Evolutionary conservation across 2,329 filamentous ascomycete species (phyloP), one percentile per base, ranked within the genome.

Genomic region (Fusarium clavum): DNA sequence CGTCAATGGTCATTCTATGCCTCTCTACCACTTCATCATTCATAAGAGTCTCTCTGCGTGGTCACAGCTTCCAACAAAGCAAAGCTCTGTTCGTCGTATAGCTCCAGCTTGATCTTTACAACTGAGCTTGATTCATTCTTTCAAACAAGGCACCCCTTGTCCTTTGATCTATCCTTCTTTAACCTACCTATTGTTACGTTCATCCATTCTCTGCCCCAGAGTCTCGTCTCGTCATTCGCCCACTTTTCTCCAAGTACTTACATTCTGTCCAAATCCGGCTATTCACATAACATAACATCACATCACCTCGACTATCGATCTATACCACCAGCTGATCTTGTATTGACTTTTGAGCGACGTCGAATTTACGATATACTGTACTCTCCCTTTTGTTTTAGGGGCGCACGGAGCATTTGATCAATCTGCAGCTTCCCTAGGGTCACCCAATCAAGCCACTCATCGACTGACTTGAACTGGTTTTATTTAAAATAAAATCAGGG

Each of bases 1-100:
- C 57, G 65, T 53, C 64, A 70, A 59, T 64, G 61, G 47, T 72
- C 69, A 14, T 63, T 72, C 45, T 58, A 59, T 57, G 54, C 64
- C 25, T 69, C 68, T 20, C n/a, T 71, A 8, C 64, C 64, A 25
- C 53, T 49, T 38, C 68, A 71, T 53, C 69, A 57, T 69, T 61
- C 65, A n/a, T 71, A 16, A 48, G 24, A 38, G 43, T 49, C n/a
- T 40, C 34, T 41, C 18, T 61, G 29, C 34, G 34, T 64, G 57
- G 52, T 45, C 43, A 44, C 66, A 67, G 56, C 44, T 62, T 30
- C 52, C 34, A 43, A 27, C 63, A 48, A 49, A 43, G 20, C 58
- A 47, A 60, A 65, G 54, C 52, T 41, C 64, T 52, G 40, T 56
- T 56, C 53, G 20, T 53, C 46, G 40, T 32, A 44, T 20, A 53